phyloP scores from a whole-genome alignment of 768 basidiomycete genomes.

The Agrocybe chaxingu region DNA sequence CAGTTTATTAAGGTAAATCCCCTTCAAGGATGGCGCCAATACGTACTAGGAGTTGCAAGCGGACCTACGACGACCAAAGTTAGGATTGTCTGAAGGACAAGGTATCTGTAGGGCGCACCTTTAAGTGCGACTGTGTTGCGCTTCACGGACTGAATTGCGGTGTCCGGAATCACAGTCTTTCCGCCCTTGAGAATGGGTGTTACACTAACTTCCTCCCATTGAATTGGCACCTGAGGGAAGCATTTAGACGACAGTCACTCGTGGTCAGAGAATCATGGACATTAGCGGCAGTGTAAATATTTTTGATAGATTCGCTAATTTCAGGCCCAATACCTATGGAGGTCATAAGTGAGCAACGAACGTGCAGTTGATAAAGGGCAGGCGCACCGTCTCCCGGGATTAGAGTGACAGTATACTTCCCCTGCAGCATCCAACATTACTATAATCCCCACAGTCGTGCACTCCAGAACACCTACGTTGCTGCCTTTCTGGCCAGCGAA shows the following conservation, averaged over 20 bases:
- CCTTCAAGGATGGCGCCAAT: constrained; percentile 1
- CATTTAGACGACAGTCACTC: neutral
- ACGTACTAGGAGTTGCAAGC: constrained; percentile 93
- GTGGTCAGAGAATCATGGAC: constrained; percentile 33
- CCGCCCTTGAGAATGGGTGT: constrained; percentile 91
- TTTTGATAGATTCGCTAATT: constrained; percentile 93
- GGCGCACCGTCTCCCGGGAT: constrained; percentile 92
- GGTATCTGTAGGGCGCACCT: constrained; percentile 45
- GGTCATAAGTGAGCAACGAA: constrained; percentile 12
- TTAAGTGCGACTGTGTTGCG: constrained; percentile 98
- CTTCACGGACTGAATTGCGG: constrained; percentile 87
- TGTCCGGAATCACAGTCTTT: constrained; percentile 95
- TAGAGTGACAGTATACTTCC: constrained; percentile 94
- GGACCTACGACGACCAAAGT: constrained; percentile 54
- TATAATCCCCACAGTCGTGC: neutral
- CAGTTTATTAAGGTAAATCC: too few relatives aligned
- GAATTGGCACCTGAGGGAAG: constrained; percentile 80
- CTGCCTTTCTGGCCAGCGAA: constrained; percentile 88
- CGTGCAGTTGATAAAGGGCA: neutral
- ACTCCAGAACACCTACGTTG: constrained; percentile 54
- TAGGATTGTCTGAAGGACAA: constrained; percentile 1
- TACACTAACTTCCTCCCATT: constrained; percentile 99
- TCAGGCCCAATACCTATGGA: constrained; percentile 92
- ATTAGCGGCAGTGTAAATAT: constrained; percentile 86
- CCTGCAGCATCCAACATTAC: constrained; percentile 42